Evolutionary conservation across 257 asterid species (phyloP), one percentile per base, ranked within the genome.

Genomic region (Ehretia macrophylla): DNA sequence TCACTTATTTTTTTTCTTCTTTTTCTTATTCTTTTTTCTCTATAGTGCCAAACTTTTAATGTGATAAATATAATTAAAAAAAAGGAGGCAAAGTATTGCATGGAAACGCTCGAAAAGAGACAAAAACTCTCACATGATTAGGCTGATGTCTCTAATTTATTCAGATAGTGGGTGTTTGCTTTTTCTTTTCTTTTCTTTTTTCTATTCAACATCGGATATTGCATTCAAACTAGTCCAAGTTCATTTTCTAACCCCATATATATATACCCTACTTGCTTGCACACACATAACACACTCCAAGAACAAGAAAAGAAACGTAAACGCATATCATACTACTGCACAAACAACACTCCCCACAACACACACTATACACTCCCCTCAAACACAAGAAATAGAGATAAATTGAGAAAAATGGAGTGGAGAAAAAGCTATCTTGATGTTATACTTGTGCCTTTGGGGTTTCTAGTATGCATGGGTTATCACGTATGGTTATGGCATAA

Each of bases 371-470:
- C 58, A 52, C 40, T 14, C 17, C 11, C 5, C 50, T 32, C 57
- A 52, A 37, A 44, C n/a, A 5, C n/a, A 14, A 35, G 12, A 63
- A 19, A 45, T 12, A 46, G 11, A 55, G 35, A 51, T 27, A 54
- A n/a, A n/a, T n/a, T n/a, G n/a, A 56, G 11, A 14, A 21, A 67
- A n/a, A 88, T 90, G 97, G 97, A 90, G 55, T 90, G 97, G 97
- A 87, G 60, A 65, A 88, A 77, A 59, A 63, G 96, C 56, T 90
- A 87, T 61, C 66, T 90, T 16, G 97, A 90, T 57, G 82, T 79
- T 35, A 70, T 85, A 13, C 81, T 90, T 13, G 95, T 90, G 50
- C 97, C 97, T 0, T 11, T 85, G 32, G 95, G 89, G 16, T 69
- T 83, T 35, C 5, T 73, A 1, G 59, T 69, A 46, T 83, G 84